These are phyloP conservation scores for Ceratocystis cubensis DNA, from an alignment of 2,329 filamentous ascomycete genomes.

Conservation along the genomic window DNA sequence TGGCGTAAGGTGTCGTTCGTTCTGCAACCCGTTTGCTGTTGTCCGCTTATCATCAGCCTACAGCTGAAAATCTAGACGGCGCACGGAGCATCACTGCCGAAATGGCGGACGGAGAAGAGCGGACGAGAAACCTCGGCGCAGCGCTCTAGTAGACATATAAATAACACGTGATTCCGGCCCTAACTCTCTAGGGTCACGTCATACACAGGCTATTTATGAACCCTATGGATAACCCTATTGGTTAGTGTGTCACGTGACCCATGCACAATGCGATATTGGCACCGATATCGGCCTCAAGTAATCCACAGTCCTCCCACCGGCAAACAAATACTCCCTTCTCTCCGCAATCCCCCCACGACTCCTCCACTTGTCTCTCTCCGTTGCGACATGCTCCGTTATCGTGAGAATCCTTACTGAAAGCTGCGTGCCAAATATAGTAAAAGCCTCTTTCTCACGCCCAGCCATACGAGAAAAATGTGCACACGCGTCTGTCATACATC, in stretches of 20 bases:
- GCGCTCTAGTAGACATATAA: too few relatives aligned
- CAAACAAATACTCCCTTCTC: not conserved
- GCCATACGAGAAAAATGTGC: not conserved
- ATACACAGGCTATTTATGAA: not conserved
- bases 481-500: slow-evolving; percentile 3
- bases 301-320: not conserved
- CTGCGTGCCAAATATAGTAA: not conserved
- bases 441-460: not conserved
- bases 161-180: not conserved
- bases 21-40: not conserved
- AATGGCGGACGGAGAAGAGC: not conserved
- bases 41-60: too few relatives aligned
- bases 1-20: not conserved
- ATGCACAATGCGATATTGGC: rapidly evolving
- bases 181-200: not conserved
- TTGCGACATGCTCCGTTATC: not conserved
- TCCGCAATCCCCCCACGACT: not conserved
- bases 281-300: not conserved
- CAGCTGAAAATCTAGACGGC: too few relatives aligned
- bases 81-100: too few relatives aligned
- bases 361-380: not conserved
- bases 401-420: not conserved
- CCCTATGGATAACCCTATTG: not conserved
- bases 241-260: rapidly evolving
- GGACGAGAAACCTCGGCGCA: not conserved